Evolutionary conservation across 352 stramenopile genomes (phyloP), one percentile per base, ranked within the genome.

Genomic region (Pythium coloratum): DNA sequence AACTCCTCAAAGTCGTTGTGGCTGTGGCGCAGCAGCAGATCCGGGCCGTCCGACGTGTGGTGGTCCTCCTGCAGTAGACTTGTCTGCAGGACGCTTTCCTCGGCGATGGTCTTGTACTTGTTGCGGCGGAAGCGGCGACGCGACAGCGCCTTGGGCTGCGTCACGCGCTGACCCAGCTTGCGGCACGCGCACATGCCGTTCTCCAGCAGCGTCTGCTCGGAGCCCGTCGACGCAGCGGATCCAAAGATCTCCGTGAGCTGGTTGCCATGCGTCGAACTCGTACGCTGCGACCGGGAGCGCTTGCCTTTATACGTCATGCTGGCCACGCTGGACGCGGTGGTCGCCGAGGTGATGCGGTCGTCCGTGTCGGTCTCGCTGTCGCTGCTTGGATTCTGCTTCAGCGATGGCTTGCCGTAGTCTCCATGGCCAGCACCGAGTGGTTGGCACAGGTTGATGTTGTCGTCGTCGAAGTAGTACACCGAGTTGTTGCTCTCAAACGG

Each of bases 31-130:
- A 67, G 42, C 50, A 62, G 67, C 66, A 75, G 16, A 53, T 76
- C 55, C 32, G 62, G 47, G 40, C 47, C 26, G 50, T 47, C 57
- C 57, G 59, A 66, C 6, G 38, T 46, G 47, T 9, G 49, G 38
- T 72, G 55, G 20, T 82, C 73, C 3, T 84, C 74, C 12, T 84
- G 71, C 6, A 88, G 66, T 47, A 88, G 55, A 30, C 72, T 84
- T 16, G 69, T 59, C 0, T 78, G 80, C 34, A 84, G 64, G 24
- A 79, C 47, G 36, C 64, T 80, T 34, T 84, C 70, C 26, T 83
- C 69, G 1, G 58, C 46, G n/a, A 73, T 58, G 0, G 62, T 55
- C 54, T 76, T 78, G 44, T 79, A 77, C 33, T 59, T 59, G 53
- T 76, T 80, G 42, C 71, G 67, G 9, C 75, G 75, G n/a, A 84